Evolutionary conservation across 441 rosid genomes (phyloP), one percentile per base, ranked within the genome.

Genomic region (Adansonia gregorii): DNA sequence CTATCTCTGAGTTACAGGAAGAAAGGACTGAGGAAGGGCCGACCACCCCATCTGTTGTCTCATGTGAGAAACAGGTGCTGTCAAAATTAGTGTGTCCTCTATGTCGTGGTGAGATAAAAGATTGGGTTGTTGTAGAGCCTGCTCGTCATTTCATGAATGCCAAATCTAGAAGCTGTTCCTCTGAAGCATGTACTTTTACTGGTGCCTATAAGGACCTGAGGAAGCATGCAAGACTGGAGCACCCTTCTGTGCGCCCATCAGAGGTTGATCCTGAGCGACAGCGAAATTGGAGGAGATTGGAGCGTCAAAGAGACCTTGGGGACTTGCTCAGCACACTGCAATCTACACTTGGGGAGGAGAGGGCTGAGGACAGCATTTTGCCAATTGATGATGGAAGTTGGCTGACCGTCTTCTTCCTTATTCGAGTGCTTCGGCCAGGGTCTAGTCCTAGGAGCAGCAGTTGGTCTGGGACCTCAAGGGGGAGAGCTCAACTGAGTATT

Each of bases 251-350:
- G 10, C 92, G 99, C 19, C 99, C 99, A 27, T 85, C 98, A 43
- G 95, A 88, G 85, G 91, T 89, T 66, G 98, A 96, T 80, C 99
- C 94, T 2, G 98, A 90, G 83, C 83, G 99, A 76, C 91, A 92
- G 75, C 93, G 93, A 58, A 88, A 81, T 76, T 96, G 99, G 99
- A 91, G 98, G 86, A 87, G 94, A 86, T 78, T 96, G 80, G 98
- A 96, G 86, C 96, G 94, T 22, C 96, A 94, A 85, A 92, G 99
- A 83, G 99, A 96, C 78, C 81, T 94, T n/a, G 99, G 98, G 5
- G 98, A 96, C 88, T 81, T 96, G 80, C 87, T 94, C 39, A 94
- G 99, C 84, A 91, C 98, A 2, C 94, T 96, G 12, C 91, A 89
- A 68, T 89, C 97, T 75, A 92, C 98, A 4, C 87, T 92, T 67